Evolutionary conservation across 352 stramenopile genomes (phyloP).

Genomic region (Pythium vanterpoolii): DNA sequence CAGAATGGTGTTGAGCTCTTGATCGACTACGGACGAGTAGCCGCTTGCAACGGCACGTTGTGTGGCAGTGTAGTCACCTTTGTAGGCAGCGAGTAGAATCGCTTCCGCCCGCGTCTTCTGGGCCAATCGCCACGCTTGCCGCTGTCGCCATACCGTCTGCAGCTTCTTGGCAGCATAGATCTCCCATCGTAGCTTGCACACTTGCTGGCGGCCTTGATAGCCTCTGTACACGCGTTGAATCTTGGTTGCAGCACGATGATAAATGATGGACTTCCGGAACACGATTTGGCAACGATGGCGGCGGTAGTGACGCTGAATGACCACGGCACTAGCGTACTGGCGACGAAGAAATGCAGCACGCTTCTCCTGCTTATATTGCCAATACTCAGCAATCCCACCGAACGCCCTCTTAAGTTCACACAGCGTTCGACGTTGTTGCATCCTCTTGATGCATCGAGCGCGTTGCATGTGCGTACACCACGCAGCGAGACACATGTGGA

Average conservation of each 20-base stretch:
- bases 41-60: slow-evolving; percentile 49
- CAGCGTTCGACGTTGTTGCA: slow-evolving; percentile 21
- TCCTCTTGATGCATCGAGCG: slow-evolving; percentile 32
- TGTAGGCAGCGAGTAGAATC: slow-evolving; percentile 66
- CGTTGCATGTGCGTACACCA: slow-evolving; percentile 24
- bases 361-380: slow-evolving; percentile 33
- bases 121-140: slow-evolving; percentile 37
- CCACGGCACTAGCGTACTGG: slow-evolving; percentile 34
- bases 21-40: slow-evolving; percentile 50
- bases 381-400: slow-evolving; percentile 24
- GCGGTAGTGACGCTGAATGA: slow-evolving; percentile 73
- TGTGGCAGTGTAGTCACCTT: slow-evolving; percentile 70
- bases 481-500: slow-evolving; percentile 29
- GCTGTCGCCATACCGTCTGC: slow-evolving; percentile 56
- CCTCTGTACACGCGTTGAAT: slow-evolving; percentile 66
- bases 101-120: slow-evolving; percentile 39
- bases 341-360: slow-evolving; percentile 29
- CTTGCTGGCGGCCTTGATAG: slow-evolving; percentile 34
- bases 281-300: slow-evolving; percentile 45
- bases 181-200: slow-evolving; percentile 36
- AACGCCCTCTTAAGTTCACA: slow-evolving; percentile 1
- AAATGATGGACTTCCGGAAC: slow-evolving; percentile 35
- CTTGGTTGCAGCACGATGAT: slow-evolving; percentile 40
- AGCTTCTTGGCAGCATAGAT: slow-evolving; percentile 37
- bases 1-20: slow-evolving; percentile 64